These are phyloP conservation scores for Beauveria sp. DNA, from an alignment of 2,329 filamentous ascomycete species.

Conservation along the genomic window DNA sequence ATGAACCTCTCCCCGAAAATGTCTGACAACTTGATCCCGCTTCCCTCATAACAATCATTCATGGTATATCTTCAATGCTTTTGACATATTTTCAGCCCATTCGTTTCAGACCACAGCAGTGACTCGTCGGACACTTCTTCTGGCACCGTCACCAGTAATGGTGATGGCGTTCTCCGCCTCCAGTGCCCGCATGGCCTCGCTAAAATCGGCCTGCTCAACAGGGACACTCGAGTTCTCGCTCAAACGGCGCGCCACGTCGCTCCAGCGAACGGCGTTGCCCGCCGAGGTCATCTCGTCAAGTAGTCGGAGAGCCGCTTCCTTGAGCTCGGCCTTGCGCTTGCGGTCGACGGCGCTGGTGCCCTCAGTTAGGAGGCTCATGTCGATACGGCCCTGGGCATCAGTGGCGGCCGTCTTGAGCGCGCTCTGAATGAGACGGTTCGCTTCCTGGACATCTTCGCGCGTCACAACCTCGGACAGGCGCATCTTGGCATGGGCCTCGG, in stretches of 20 bases:
- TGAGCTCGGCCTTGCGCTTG: slow-evolving; percentile 74
- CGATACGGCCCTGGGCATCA: slow-evolving; percentile 84
- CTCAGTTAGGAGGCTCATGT: slow-evolving; percentile 92
- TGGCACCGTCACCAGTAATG: slow-evolving; percentile 74
- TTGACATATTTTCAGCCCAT: not conserved
- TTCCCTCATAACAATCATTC: slow-evolving; percentile 4
- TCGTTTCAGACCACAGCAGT: slow-evolving; percentile 36
- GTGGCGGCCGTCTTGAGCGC: slow-evolving; percentile 97
- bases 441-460: slow-evolving; percentile 76
- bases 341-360: slow-evolving; percentile 88
- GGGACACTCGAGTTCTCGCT: slow-evolving; percentile 62
- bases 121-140: slow-evolving; percentile 74
- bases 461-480: slow-evolving; percentile 71
- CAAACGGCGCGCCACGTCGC: slow-evolving; percentile 68
- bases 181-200: slow-evolving; percentile 68
- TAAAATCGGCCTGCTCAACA: slow-evolving; percentile 74
- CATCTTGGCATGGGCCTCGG: slow-evolving; percentile 98
- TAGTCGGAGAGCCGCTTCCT: slow-evolving; percentile 64
- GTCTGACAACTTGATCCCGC: not conserved
- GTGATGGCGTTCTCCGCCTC: slow-evolving; percentile 81
- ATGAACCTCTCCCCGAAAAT: not conserved
- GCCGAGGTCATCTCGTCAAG: slow-evolving; percentile 73
- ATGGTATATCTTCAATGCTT: not conserved
- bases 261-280: slow-evolving; percentile 63
- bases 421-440: slow-evolving; percentile 84